Conservation (phyloP, 257 asterid genomes). For the Solanum dulcamara region DNA sequence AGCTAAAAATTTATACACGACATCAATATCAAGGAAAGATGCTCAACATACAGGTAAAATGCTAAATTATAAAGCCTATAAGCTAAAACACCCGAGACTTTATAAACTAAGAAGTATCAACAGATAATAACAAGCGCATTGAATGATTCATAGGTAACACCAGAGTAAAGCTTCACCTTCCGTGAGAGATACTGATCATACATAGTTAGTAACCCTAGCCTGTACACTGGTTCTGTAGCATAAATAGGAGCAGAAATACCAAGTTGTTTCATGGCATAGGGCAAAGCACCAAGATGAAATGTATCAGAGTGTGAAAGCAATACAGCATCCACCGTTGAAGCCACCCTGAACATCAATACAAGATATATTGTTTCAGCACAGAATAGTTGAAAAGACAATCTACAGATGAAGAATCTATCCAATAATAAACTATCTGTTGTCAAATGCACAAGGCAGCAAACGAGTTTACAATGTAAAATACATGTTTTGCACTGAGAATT, state of each 20-base stretch:
- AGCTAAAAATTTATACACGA: background rate
- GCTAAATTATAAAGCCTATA: background rate
- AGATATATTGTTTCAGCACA: constrained; percentile 10
- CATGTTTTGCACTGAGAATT: background rate
- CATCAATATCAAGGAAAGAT: background rate
- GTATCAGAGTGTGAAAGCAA: constrained; percentile 92
- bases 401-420: background rate
- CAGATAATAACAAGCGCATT: background rate
- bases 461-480: background rate
- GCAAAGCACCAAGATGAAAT: constrained; percentile 92
- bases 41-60: background rate
- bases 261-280: constrained; percentile 81
- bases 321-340: constrained; percentile 88
- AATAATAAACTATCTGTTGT: background rate
- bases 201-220: constrained; percentile 92
- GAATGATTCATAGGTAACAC: background rate
- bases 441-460: background rate
- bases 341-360: constrained; percentile 53
- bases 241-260: constrained; percentile 84
- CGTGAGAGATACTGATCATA: constrained; percentile 89
- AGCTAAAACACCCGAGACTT: background rate
- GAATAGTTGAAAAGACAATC: background rate
- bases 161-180: constrained; percentile 47
- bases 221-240: constrained; percentile 91
- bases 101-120: background rate